Conservation (phyloP, 208 protist genomes). For the Leptomonas pyrrhocoris region DNA sequence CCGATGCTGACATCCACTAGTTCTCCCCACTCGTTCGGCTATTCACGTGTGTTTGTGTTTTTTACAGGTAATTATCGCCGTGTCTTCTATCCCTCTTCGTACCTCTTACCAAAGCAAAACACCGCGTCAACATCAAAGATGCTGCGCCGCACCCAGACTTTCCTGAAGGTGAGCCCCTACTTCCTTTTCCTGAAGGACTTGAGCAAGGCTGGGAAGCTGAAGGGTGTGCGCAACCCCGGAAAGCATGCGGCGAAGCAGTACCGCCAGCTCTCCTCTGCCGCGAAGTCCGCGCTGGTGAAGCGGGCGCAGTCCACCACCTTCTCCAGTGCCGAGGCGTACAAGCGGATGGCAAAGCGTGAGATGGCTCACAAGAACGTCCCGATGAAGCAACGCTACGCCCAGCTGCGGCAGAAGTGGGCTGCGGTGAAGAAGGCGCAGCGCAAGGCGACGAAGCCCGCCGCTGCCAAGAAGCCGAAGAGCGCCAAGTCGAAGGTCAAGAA, state of each 20-base stretch:
- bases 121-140: slow-evolving; percentile 21
- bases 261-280: slow-evolving; percentile 33
- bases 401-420: slow-evolving; percentile 23
- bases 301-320: slow-evolving; percentile 43
- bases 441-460: slow-evolving; percentile 1
- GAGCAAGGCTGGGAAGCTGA: slow-evolving; percentile 35
- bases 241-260: slow-evolving; percentile 44
- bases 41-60: slow-evolving; percentile 12
- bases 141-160: slow-evolving; percentile 40
- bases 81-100: background rate
- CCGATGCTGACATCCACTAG: too few species aligned
- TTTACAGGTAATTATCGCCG: background rate
- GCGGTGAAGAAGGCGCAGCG: slow-evolving; percentile 21
- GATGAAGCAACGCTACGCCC: slow-evolving; percentile 13
- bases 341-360: slow-evolving; percentile 54
- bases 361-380: slow-evolving; percentile 31
- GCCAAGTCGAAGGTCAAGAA: slow-evolving; percentile 37
- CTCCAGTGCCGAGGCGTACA: slow-evolving; percentile 56
- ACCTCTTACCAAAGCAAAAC: background rate
- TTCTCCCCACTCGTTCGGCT: too few species aligned
- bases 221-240: slow-evolving; percentile 5
- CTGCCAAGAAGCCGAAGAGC: slow-evolving; percentile 11
- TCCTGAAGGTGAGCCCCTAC: slow-evolving; percentile 61
- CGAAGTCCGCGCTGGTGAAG: slow-evolving; percentile 41
- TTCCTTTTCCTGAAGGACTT: slow-evolving; percentile 63